A percentile compares a stretch with the other conserved stretches of the same genome.
Evolutionary conservation across 2,329 filamentous ascomycete species (phyloP).

Genomic region (Colletotrichum melonis): DNA sequence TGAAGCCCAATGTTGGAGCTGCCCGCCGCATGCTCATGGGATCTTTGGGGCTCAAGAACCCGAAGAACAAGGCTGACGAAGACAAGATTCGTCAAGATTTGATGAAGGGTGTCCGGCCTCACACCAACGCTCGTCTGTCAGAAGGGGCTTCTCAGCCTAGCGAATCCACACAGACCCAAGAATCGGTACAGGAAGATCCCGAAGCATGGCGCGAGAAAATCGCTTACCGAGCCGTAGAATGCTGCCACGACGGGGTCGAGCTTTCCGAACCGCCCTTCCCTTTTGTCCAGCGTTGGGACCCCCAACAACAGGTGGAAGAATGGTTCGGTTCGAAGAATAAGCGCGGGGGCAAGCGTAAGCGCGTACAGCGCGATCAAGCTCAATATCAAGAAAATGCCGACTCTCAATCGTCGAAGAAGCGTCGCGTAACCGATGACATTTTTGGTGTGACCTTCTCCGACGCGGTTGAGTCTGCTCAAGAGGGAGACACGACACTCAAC

Average conservation of each 20-base stretch:
- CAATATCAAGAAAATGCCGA: slow-evolving; percentile 52
- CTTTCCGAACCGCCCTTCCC: slow-evolving; percentile 87
- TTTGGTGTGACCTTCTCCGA: slow-evolving; percentile 20
- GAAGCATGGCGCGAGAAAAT: slow-evolving; percentile 82
- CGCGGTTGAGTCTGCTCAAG: slow-evolving; percentile 10
- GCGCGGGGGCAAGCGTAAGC: slow-evolving; percentile 61
- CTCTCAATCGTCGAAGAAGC: slow-evolving; percentile 32
- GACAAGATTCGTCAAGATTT: slow-evolving; percentile 70
- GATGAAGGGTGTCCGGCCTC: slow-evolving; percentile 62
- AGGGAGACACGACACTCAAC: slow-evolving; percentile 51
- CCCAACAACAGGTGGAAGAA: slow-evolving; percentile 67
- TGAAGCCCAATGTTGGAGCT: slow-evolving; percentile 63
- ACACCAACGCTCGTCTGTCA: slow-evolving; percentile 36
- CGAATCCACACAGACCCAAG: slow-evolving; percentile 14
- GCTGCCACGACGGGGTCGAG: slow-evolving; percentile 74
- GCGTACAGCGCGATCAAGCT: slow-evolving; percentile 52
- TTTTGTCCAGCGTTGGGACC: slow-evolving; percentile 90
- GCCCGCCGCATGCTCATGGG: slow-evolving; percentile 77
- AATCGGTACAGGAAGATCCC: slow-evolving; percentile 54
- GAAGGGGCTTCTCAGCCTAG: slow-evolving; percentile 33
- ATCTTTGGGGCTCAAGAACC: slow-evolving; percentile 75
- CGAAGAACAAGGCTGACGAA: slow-evolving; percentile 76
- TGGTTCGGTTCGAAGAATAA: slow-evolving; percentile 50
- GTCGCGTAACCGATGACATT: slow-evolving; percentile 11
- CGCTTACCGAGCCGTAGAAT: slow-evolving; percentile 84